Evolutionary conservation across 495 filamentous ascomycete genomes (phyloP).

Genomic region (Aeminium ludgeri): DNA sequence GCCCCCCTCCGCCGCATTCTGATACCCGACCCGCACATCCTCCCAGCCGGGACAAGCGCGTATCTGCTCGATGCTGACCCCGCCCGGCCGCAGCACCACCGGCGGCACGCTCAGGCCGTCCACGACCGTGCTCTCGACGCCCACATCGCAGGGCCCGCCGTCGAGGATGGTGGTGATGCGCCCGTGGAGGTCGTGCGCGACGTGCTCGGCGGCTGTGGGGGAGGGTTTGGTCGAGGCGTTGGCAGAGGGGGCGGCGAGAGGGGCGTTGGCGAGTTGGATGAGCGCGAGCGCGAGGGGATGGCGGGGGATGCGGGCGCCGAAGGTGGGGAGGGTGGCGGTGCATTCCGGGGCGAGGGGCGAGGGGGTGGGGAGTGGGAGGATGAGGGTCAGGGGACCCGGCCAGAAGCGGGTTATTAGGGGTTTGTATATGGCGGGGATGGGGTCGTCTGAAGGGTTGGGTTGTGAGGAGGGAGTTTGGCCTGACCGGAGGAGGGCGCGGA

Average conservation of each 20-base stretch:
- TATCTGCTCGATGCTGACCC: slow-evolving; percentile 74
- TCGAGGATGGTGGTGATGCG: slow-evolving; percentile 83
- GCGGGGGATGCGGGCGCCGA: slow-evolving; percentile 79
- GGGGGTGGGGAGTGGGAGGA: slow-evolving; percentile 56
- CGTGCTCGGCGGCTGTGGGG: slow-evolving; percentile 78
- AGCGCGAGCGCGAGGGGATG: slow-evolving; percentile 70
- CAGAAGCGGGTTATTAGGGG: slow-evolving; percentile 72
- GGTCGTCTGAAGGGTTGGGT: slow-evolving; percentile 16
- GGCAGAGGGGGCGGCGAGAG: slow-evolving; percentile 85
- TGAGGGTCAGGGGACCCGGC: slow-evolving; percentile 87
- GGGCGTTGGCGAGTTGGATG: slow-evolving; percentile 56
- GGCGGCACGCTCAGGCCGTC: slow-evolving; percentile 74
- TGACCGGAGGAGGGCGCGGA: slow-evolving; percentile 46
- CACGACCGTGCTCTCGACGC: slow-evolving; percentile 93
- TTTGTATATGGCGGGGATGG: slow-evolving; percentile 66
- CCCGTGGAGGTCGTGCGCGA: slow-evolving; percentile 65
- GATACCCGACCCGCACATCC: slow-evolving; percentile 54
- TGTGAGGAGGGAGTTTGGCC: slow-evolving; percentile 15
- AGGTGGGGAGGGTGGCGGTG: slow-evolving; percentile 64
- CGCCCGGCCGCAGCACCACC: slow-evolving; percentile 69
- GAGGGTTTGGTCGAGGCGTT: slow-evolving; percentile 87
- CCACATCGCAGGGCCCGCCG: slow-evolving; percentile 68
- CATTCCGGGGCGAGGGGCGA: slow-evolving; percentile 70
- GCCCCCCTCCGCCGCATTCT: slow-evolving; percentile 38
- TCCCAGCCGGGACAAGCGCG: slow-evolving; percentile 65